Conservation (phyloP, 306 rosid species). For the Mimosa bimucronata region DNA sequence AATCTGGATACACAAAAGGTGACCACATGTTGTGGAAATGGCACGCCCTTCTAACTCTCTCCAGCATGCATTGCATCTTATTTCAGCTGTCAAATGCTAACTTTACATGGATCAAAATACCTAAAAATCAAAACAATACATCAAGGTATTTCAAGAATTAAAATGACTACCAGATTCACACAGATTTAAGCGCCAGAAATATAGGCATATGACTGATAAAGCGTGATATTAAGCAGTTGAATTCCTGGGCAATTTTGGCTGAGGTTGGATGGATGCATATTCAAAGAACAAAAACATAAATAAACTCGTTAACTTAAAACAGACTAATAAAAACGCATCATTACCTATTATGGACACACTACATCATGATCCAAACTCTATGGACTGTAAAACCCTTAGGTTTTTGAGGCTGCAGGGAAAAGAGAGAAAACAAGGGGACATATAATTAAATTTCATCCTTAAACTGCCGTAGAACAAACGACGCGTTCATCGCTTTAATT, state of each 20-base stretch:
- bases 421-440: neutral
- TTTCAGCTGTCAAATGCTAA: slow-evolving; percentile 52
- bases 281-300: slow-evolving; percentile 9
- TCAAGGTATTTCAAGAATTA: slow-evolving; percentile 30
- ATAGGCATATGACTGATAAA: slow-evolving; percentile 17
- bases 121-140: slow-evolving; percentile 41
- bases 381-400: neutral
- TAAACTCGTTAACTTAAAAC: slow-evolving; percentile 6
- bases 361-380: slow-evolving; percentile 3
- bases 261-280: slow-evolving; percentile 15
- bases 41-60: slow-evolving; percentile 95
- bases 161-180: slow-evolving; percentile 16
- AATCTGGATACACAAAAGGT: slow-evolving; percentile 83
- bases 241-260: slow-evolving; percentile 7
- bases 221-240: slow-evolving; percentile 19
- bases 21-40: slow-evolving; percentile 91
- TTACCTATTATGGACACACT: neutral
- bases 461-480: neutral
- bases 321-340: neutral
- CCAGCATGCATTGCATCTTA: slow-evolving; percentile 99
- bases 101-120: slow-evolving; percentile 50
- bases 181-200: slow-evolving; percentile 3
- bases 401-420: neutral
- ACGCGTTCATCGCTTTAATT: neutral
- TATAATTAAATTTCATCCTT: slow-evolving; percentile 15